These are phyloP conservation scores for Irpex lacteus DNA, from an alignment of 1,284 basidiomycete genomes.

Conservation along the genomic window DNA sequence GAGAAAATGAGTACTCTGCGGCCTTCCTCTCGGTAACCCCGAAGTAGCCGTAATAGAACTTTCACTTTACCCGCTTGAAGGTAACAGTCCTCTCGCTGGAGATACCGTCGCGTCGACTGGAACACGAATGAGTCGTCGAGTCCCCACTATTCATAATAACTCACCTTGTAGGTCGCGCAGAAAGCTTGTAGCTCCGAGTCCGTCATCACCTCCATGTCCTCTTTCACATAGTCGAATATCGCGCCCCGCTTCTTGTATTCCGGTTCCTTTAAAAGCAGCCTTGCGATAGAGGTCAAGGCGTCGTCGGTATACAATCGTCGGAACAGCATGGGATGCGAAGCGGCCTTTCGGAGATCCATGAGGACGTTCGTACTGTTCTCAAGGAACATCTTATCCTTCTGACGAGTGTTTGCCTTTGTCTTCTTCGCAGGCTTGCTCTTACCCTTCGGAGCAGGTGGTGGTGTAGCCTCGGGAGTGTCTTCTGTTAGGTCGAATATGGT, in stretches of 20 bases:
- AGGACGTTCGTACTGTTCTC: slow-evolving; percentile 88
- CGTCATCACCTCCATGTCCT: slow-evolving; percentile 94
- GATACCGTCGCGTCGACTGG: slow-evolving; percentile 78
- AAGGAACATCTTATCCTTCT: slow-evolving; percentile 67
- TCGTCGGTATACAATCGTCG: slow-evolving; percentile 81
- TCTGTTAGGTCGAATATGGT: slow-evolving; percentile 63
- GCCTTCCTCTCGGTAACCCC: slow-evolving; percentile 65
- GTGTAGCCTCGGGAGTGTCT: slow-evolving; percentile 31
- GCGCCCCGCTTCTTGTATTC: slow-evolving; percentile 83
- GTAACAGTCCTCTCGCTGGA: slow-evolving; percentile 76
- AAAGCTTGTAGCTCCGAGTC: slow-evolving; percentile 90
- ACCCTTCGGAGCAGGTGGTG: slow-evolving; percentile 26
- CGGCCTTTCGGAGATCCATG: slow-evolving; percentile 95
- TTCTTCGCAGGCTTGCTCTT: slow-evolving; percentile 47
- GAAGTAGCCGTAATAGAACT: slow-evolving; percentile 71
- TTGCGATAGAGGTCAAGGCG: slow-evolving; percentile 73
- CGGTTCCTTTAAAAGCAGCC: slow-evolving; percentile 85
- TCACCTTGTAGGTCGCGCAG: slow-evolving; percentile 78
- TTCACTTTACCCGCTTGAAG: slow-evolving; percentile 89
- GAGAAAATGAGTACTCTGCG: slow-evolving; percentile 93
- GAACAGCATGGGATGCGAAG: slow-evolving; percentile 96
- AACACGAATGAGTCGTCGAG: neutral
- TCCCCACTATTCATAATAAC: slow-evolving; percentile 5
- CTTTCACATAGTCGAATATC: slow-evolving; percentile 78
- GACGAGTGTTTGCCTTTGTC: slow-evolving; percentile 38